Base-by-base conservation (phyloP, 441 rosid species). In the Syzygium syzygioides region DNA sequence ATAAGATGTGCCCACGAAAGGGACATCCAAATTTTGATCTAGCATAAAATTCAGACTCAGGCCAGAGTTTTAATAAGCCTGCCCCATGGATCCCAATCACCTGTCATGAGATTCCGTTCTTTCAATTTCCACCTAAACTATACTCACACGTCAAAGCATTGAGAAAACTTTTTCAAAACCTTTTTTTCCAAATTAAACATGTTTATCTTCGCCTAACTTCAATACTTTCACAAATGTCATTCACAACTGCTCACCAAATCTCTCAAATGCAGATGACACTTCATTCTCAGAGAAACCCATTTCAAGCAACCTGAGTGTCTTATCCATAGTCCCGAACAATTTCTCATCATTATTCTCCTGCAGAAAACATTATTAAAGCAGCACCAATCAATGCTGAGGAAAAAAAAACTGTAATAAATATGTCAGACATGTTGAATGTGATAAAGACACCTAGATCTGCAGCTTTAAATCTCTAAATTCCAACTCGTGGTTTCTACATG, bases 281-380 rank as follows among this genome's bases (percentile, higher is more conserved):
- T 98, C 97, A 91, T 93, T 92, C 91, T 95, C 97, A 79, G 99
- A 92, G 95, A 97, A 98, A 89, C 99, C 99, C 98, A 97, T 95
- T 91, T 96, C 96, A 90, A 98, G 97, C 93, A 98, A 93, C 32
- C 86, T 89, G 90, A 98, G 94, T 26, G 99, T 97, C 91, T 94
- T 97, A 86, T 94, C 97, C 99, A 96, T 96, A 37, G 96, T 96
- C 89, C 95, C 95, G 92, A 90, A 98, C 92, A 98, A 91, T 37
- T 83, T 84, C 94, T 97, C 99, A 88, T 96, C 90, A 66, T 90
- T 92, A 90, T 9, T 79, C 88, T 91, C 97, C 99, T 98, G 95
- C 71, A 87, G 71, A 90, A 85, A 79, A 90, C 55, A 91, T 90
- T 32, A 79, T 88, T 87, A 90, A 90, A 90, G 83, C 76, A 76